Conservation (phyloP, 441 rosid species). For the Lepidium campestre region DNA sequence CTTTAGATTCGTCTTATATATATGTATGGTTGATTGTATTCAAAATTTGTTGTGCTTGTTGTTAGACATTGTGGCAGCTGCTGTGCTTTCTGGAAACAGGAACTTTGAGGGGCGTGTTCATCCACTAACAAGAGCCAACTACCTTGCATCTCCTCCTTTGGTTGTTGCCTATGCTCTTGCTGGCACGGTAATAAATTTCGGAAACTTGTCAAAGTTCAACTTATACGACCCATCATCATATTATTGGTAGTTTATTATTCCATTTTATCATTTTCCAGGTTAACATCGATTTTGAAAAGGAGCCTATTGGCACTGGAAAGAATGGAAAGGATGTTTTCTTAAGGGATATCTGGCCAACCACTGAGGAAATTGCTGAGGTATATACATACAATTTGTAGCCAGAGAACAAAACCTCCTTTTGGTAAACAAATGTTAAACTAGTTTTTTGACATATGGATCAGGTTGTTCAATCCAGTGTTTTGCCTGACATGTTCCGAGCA, state of each 20-base stretch:
- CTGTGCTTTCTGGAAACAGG: slow-evolving; percentile 95
- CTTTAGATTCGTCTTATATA: background rate
- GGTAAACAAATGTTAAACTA: background rate
- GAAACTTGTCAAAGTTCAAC: background rate
- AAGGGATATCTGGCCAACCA: slow-evolving; percentile 91
- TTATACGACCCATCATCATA: background rate
- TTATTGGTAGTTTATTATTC: background rate
- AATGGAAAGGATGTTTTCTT: slow-evolving; percentile 76
- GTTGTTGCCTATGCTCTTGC: slow-evolving; percentile 99
- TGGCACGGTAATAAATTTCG: slow-evolving; percentile 61
- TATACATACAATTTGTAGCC: background rate
- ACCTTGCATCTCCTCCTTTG: slow-evolving; percentile 96
- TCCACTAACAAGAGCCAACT: slow-evolving; percentile 95
- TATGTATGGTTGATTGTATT: slow-evolving; percentile 1
- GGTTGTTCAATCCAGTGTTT: slow-evolving; percentile 92
- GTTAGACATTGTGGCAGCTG: slow-evolving; percentile 85
- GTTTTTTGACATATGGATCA: slow-evolving; percentile 24
- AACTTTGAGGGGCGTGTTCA: slow-evolving; percentile 99
- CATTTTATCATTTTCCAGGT: slow-evolving; percentile 43
- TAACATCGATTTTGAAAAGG: slow-evolving; percentile 87
- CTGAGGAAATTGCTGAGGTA: slow-evolving; percentile 94
- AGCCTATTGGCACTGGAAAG: slow-evolving; percentile 89
- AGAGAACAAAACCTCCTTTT: background rate
- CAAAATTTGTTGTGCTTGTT: slow-evolving; percentile 7
- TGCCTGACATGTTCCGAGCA: slow-evolving; percentile 90